Evolutionary conservation across 352 stramenopile species (phyloP).

Genomic region (Phytopythium cucurbitacearum): DNA sequence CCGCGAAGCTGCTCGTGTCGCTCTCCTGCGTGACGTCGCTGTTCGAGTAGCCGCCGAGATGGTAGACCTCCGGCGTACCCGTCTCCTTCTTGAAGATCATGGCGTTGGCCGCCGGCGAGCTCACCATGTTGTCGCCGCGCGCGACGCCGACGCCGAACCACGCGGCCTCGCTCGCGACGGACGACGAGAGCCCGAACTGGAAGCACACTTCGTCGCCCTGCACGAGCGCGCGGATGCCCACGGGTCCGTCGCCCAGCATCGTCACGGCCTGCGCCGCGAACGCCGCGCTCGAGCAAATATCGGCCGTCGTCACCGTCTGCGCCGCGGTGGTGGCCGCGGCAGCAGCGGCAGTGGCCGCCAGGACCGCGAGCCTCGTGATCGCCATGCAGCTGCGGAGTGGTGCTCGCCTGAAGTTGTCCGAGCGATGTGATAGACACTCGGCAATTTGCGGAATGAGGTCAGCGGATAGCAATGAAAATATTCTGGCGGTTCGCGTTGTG

Average conservation of each 20-base stretch:
- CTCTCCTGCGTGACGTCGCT: conserved; percentile 37
- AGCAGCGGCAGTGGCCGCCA: conserved; percentile 6
- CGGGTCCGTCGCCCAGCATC: conserved; percentile 48
- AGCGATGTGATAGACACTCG: not conserved
- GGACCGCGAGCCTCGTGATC: conserved; percentile 8
- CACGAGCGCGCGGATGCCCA: conserved; percentile 56
- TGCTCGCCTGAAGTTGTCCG: not conserved
- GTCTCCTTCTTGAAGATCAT: conserved; percentile 61
- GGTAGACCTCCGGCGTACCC: conserved; percentile 35
- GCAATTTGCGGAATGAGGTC: conserved; percentile 3
- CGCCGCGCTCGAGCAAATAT: conserved; percentile 45
- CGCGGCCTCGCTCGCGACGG: conserved; percentile 22
- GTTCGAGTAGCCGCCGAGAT: conserved; percentile 43
- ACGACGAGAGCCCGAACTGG: conserved; percentile 49
- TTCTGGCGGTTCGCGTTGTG: too few species aligned
- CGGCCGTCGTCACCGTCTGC: conserved; percentile 15
- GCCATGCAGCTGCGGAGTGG: conserved; percentile 1
- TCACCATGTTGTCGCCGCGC: conserved; percentile 49
- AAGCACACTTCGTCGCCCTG: conserved; percentile 57
- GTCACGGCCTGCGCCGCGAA: conserved; percentile 44
- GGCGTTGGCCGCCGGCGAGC: conserved; percentile 56
- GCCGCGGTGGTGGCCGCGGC: conserved; percentile 1
- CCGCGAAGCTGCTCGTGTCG: conserved; percentile 36
- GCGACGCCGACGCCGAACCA: conserved; percentile 70
- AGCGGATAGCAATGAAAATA: not conserved